Percentiles rank a stretch among this genome's conserved stretches.
Evolutionary conservation across 2,329 filamentous ascomycete genomes (phyloP).

Genomic region (Aspergillus sp.): DNA sequence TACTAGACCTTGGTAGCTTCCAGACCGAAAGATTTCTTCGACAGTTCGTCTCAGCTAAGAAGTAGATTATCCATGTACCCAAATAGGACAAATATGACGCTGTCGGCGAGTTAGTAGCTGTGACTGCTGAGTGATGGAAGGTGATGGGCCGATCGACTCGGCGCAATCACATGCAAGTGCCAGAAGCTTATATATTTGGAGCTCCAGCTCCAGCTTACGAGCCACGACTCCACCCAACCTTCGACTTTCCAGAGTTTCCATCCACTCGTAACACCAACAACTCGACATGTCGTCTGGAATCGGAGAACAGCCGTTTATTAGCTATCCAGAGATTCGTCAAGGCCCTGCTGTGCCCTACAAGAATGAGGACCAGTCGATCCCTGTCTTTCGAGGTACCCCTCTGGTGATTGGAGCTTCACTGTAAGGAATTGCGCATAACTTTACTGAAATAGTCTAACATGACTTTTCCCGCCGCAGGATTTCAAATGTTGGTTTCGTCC

Average conservation of each 20-base stretch:
- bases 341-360: constrained; percentile 51
- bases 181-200: not conserved
- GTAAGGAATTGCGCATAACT: constrained; percentile 45
- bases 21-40: not conserved
- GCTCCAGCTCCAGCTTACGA: not conserved
- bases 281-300: constrained; percentile 27
- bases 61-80: not conserved
- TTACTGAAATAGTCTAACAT: constrained; percentile 2
- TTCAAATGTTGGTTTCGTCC: constrained; percentile 63
- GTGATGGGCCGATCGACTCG: not conserved
- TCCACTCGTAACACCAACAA: not conserved
- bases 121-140: not conserved
- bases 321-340: constrained; percentile 45
- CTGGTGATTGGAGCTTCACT: constrained; percentile 66
- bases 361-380: constrained; percentile 65
- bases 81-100: no score
- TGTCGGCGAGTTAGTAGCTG: not conserved
- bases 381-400: constrained; percentile 68
- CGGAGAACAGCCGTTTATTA: constrained; percentile 31
- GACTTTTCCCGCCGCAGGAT: constrained; percentile 50
- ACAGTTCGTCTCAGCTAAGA: not conserved
- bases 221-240: not conserved
- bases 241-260: not conserved
- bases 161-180: constrained; percentile 5
- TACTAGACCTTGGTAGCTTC: not conserved